Conservation (phyloP, 75 land plant genomes). For the Gnetum montanum region DNA sequence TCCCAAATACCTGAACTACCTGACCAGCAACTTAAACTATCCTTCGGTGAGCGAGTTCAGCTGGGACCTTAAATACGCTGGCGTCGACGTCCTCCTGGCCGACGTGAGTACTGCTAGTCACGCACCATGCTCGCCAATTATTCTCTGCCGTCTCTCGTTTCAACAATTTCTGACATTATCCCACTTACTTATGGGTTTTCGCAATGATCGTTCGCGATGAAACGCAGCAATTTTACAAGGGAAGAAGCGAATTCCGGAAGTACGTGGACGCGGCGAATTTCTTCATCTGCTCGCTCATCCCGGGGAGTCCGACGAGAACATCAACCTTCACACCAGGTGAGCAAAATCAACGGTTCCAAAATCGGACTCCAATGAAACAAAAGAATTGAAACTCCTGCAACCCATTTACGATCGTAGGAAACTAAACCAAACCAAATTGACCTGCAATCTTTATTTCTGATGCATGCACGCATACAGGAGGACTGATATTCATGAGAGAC, state of each 20-base stretch:
- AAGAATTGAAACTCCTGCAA: too few relatives aligned
- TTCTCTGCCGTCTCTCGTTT: too few relatives aligned
- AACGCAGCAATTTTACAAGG: constrained; percentile 70
- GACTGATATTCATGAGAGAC: constrained; percentile 60
- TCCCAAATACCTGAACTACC: constrained; percentile 19
- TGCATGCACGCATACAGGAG: too few relatives aligned
- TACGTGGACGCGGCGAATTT: constrained; percentile 54
- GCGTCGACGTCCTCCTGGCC: constrained; percentile 45
- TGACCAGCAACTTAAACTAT: constrained; percentile 30
- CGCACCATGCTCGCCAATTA: too few relatives aligned
- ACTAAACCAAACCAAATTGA: neutral
- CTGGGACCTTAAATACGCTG: constrained; percentile 71
- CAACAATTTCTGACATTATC: too few relatives aligned
- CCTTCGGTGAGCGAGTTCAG: constrained; percentile 42
- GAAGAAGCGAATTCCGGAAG: constrained; percentile 20
- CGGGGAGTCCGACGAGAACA: constrained; percentile 63
- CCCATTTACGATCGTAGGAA: neutral
- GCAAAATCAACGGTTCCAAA: neutral
- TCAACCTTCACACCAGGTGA: too few relatives aligned
- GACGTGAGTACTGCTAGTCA: constrained; percentile 52
- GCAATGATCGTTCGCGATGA: too few relatives aligned
- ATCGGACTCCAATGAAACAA: too few relatives aligned
- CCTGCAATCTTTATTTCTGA: too few relatives aligned
- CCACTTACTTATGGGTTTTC: too few relatives aligned
- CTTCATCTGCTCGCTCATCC: constrained; percentile 60